Evolutionary conservation across 2,329 filamentous ascomycete species (phyloP), one percentile per base, ranked within the genome.

Genomic region (Leptographium flavum): DNA sequence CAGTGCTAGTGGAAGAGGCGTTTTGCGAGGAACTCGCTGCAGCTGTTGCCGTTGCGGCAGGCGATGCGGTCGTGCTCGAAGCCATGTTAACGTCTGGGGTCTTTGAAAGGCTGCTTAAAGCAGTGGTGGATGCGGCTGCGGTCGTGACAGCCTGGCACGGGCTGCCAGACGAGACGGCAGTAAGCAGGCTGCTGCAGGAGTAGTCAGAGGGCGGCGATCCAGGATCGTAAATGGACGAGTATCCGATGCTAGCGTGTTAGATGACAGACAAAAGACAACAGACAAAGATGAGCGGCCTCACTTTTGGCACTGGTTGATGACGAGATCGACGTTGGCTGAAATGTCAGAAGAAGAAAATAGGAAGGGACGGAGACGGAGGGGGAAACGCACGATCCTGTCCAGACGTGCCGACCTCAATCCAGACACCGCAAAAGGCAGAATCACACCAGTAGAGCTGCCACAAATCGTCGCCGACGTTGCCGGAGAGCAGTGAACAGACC

Each of bases 401-500:
- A 14, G 53, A 47, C 7, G 53, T 55, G 35, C 49, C 53, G 11
- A 28, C 43, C 41, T 52, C 49, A 37, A 61, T 61, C 47, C 61
- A 57, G 38, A 74, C 68, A 25, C 71, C 71, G 53, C 71, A 76
- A 41, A 62, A 61, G 42, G 61, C 63, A 41, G 64, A 61, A 53
- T 74, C 69, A 55, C 72, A 74, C 56, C 69, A 70, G 54, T 75
- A 75, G 21, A 74, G 57, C 35, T 58, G 54, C 60, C 63, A 66
- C 11, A 74, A 60, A 36, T 59, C 53, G 23, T 54, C 53, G 42
- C 55, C 53, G 28, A 56, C 35, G 4, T 22, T 35, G 6, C 23
- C 35, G 1, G 48, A 45, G 30, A 52, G 43, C 13, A 37, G 19
- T 4, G 42, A 28, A 37, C 52, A 50, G 39, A 42, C 37, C 28